These are phyloP conservation scores for Actinomucor elegans DNA, from an alignment of 371 early-diverging fungal genomes.

Conservation along the genomic window DNA sequence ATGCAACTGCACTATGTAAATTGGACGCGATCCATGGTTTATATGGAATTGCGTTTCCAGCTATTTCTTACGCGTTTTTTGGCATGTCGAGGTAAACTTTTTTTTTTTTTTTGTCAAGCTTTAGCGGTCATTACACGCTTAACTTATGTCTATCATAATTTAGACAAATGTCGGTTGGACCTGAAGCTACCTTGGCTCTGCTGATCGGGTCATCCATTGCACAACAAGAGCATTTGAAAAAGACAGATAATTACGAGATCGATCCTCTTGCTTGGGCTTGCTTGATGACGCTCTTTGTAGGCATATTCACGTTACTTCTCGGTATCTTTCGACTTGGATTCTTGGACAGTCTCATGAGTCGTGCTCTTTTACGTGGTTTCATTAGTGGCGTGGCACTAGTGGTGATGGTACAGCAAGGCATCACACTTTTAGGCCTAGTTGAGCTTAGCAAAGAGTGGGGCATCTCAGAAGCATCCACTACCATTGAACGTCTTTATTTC, in stretches of 20 bases:
- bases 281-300: conserved; percentile 79
- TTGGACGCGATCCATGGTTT: conserved; percentile 87
- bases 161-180: conserved; percentile 89
- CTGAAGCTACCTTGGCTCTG: conserved; percentile 89
- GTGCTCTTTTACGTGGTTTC: conserved; percentile 89
- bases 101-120: too few relatives aligned
- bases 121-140: too few relatives aligned
- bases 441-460: conserved; percentile 45
- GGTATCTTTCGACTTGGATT: conserved; percentile 94
- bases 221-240: conserved; percentile 40
- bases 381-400: conserved; percentile 90
- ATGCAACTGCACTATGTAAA: conserved; percentile 85
- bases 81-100: conserved; percentile 82
- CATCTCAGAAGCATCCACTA: conserved; percentile 68
- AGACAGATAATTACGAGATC: conserved; percentile 31
- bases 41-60: conserved; percentile 82
- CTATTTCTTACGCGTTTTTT: conserved; percentile 81
- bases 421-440: conserved; percentile 73
- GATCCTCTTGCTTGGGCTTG: conserved; percentile 65
- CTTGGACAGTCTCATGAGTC: conserved; percentile 90
- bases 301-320: conserved; percentile 83
- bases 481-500: conserved; percentile 70
- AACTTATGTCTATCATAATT: not conserved
- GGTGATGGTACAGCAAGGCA: conserved; percentile 83
- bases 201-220: conserved; percentile 79